Evolutionary conservation across 2,329 filamentous ascomycete species (phyloP), one percentile per base, ranked within the genome.

Genomic region (Pseudogymnoascus sp.): DNA sequence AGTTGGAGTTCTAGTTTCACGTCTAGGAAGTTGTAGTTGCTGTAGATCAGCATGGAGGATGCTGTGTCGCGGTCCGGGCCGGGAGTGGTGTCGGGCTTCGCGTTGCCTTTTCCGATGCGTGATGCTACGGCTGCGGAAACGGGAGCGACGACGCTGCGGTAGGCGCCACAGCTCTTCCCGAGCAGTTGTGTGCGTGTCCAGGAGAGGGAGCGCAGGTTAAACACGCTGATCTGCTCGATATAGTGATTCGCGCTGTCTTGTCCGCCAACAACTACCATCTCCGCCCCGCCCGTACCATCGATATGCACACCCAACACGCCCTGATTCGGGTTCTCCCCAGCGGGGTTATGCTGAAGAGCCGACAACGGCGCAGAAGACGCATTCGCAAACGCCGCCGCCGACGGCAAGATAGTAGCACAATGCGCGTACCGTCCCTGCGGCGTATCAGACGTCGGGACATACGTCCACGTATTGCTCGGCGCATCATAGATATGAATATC

Each of bases 171-270:
- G 71, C 91, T 96, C 75, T 93, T 91, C 61, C 92, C 93, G 54
- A 97, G 81, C 1, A 87, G 81, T 67, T 91, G 90, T 1, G 92
- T 97, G 16, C 90, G 91, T 1, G 91, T 96, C 95, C 95, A 99
- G 76, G 95, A 96, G 65, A 97, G 78, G 73, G 91, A 97, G 60
- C 95, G 86, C 26, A 99, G 80, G 71, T 99, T 99, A 80, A 99
- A 99, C 2, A 99, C 91, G 73, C 92, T 97, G 67, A 99, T 96
- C 76, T 99, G 92, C 75, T 99, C 93, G 69, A 99, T 99, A 73
- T 99, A 99, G 74, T 96, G 93, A 74, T 99, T 99, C n/a, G 89
- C 88, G 62, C 90, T 95, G 72, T 99, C 95, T 75, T 99, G 95
- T 0, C 95, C 95, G 65, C 95, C 95, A 6, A 97, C 93, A 12